A percentile compares a stretch with the other conserved stretches of the same genome.
Evolutionary conservation across 2,329 filamentous ascomycete species (phyloP).

Genomic region (Beauveria bassiana): DNA sequence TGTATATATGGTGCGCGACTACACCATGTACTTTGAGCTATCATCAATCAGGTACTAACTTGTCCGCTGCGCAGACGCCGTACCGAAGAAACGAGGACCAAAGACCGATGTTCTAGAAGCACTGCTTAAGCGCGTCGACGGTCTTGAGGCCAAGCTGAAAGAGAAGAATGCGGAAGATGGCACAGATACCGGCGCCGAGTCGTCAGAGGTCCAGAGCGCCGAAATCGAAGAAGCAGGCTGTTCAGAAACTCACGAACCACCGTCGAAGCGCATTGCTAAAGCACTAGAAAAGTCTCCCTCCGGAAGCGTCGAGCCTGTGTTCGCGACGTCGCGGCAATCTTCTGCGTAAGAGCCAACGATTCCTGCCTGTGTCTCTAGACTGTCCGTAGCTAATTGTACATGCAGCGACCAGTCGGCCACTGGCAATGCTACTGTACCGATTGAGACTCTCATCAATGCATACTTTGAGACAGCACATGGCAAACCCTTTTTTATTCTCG

Average conservation of each 20-base stretch:
- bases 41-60: neutral
- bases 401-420: constrained; percentile 38
- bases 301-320: constrained; percentile 33
- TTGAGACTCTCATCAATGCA: constrained; percentile 62
- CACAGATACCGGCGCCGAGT: neutral
- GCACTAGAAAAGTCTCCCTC: constrained; percentile 27
- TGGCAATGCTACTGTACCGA: constrained; percentile 32
- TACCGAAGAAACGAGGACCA: constrained; percentile 82
- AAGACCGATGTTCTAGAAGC: constrained; percentile 87
- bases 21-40: neutral
- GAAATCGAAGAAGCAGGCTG: constrained; percentile 15
- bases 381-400: constrained; percentile 5
- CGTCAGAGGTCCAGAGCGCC: constrained; percentile 2
- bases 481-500: constrained; percentile 74
- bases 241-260: constrained; percentile 29
- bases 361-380: neutral
- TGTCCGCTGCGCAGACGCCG: constrained; percentile 53
- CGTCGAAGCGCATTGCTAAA: constrained; percentile 32
- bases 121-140: constrained; percentile 75
- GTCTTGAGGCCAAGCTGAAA: constrained; percentile 71
- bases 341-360: neutral
- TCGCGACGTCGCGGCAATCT: constrained; percentile 21
- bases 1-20: constrained; percentile 70
- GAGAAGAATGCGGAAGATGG: constrained; percentile 44
- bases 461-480: constrained; percentile 76